Evolutionary conservation across 306 rosid genomes (phyloP).

Genomic region (Rosa rugosa): DNA sequence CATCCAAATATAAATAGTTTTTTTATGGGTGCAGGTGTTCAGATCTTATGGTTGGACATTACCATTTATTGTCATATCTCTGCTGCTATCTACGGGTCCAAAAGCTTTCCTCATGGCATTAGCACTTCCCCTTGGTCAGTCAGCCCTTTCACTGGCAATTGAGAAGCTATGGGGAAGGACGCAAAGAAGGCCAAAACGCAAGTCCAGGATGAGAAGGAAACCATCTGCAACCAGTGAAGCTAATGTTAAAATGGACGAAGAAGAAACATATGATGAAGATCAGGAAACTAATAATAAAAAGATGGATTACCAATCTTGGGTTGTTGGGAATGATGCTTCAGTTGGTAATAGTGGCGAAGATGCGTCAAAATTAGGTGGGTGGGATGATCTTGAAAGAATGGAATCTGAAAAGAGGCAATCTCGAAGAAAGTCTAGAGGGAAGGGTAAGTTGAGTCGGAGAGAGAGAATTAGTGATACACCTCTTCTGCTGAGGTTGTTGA

Average conservation of each 20-base stretch:
- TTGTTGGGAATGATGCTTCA: conserved; percentile 44
- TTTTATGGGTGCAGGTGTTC: conserved; percentile 61
- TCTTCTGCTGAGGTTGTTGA: conserved; percentile 69
- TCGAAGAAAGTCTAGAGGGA: conserved; percentile 32
- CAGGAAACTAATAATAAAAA: conserved; percentile 39
- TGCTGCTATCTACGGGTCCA: conserved; percentile 63
- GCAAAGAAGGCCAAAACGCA: conserved; percentile 53
- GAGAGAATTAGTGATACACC: conserved; percentile 69
- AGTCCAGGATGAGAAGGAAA: conserved; percentile 50
- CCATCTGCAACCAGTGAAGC: conserved; percentile 33
- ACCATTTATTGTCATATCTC: conserved; percentile 59
- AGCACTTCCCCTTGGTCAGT: conserved; percentile 82
- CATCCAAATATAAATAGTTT: conserved; percentile 14
- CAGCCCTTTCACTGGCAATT: conserved; percentile 68
- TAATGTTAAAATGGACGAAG: conserved; percentile 30
- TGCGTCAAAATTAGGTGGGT: conserved; percentile 64
- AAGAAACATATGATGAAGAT: conserved; percentile 40
- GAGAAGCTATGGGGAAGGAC: conserved; percentile 71
- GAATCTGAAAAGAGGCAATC: conserved; percentile 39
- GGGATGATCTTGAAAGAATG: conserved; percentile 82
- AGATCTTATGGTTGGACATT: conserved; percentile 85
- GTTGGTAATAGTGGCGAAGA: conserved; percentile 34
- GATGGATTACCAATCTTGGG: conserved; percentile 77
- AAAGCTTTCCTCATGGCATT: conserved; percentile 94
- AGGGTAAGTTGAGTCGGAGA: conserved; percentile 67